Conservation (phyloP, 2,329 filamentous ascomycete genomes). For the Cercospora sp. region DNA sequence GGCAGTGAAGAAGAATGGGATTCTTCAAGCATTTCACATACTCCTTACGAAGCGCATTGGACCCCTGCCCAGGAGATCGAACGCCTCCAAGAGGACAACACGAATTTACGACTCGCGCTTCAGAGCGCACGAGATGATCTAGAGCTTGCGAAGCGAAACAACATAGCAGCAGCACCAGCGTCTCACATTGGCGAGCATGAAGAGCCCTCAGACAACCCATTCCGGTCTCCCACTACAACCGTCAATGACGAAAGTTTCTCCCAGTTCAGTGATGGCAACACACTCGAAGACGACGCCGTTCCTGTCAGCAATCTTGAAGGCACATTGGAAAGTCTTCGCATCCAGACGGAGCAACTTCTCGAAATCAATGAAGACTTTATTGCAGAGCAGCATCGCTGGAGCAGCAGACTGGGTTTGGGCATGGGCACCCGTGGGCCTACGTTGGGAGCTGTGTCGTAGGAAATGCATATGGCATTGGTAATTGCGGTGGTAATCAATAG, state of each 20-base stretch:
- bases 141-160: not conserved
- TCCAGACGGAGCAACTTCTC: slow-evolving; percentile 39
- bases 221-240: slow-evolving; percentile 18
- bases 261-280: slow-evolving; percentile 4
- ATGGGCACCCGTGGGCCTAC: slow-evolving; percentile 8
- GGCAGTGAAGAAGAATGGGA: slow-evolving; percentile 22
- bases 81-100: slow-evolving; percentile 25
- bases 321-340: slow-evolving; percentile 35
- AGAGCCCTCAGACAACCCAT: slow-evolving; percentile 10
- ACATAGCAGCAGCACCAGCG: not conserved
- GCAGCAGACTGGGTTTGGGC: slow-evolving; percentile 17
- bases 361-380: slow-evolving; percentile 40
- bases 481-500: not conserved
- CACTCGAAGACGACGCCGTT: slow-evolving; percentile 9
- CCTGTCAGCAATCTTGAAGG: slow-evolving; percentile 34
- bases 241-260: slow-evolving; percentile 15
- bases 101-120: slow-evolving; percentile 17
- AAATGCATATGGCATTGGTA: not conserved
- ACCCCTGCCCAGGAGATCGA: slow-evolving; percentile 12
- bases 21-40: slow-evolving; percentile 19
- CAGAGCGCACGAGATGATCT: slow-evolving; percentile 20
- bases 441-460: slow-evolving; percentile 10
- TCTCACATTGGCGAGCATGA: not conserved
- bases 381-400: slow-evolving; percentile 35
- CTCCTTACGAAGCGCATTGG: slow-evolving; percentile 17